Evolutionary conservation across 176 grass and related monocot species (phyloP).

Genomic region (Areca catechu): DNA sequence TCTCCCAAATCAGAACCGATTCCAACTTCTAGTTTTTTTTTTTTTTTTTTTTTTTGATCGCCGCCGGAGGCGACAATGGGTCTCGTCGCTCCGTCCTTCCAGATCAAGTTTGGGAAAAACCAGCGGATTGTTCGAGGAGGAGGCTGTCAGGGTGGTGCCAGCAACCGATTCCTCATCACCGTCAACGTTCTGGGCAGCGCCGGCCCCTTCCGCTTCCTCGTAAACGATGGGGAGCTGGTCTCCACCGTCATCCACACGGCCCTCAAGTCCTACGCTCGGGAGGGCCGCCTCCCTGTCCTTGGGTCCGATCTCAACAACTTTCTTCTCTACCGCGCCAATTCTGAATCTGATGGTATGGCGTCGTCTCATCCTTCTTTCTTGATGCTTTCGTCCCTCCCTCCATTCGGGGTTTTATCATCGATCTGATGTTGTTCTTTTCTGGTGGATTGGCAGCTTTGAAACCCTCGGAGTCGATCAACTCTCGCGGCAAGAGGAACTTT

Average conservation of each 20-base stretch:
- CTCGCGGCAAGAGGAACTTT: conserved; percentile 51
- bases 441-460: conserved; percentile 30
- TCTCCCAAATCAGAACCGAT: neutral
- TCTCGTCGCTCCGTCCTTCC: conserved; percentile 6
- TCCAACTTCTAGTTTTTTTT: too few relatives aligned
- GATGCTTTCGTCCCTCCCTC: neutral
- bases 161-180: conserved; percentile 41
- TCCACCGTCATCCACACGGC: conserved; percentile 31
- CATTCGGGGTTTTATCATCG: neutral
- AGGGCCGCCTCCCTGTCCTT: conserved; percentile 59
- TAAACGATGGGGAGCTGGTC: conserved; percentile 51
- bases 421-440: neutral
- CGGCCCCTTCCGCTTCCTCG: conserved; percentile 55
- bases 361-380: neutral
- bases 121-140: neutral
- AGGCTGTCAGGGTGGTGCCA: conserved; percentile 17
- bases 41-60: too few relatives aligned
- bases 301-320: conserved; percentile 36
- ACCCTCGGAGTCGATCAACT: conserved; percentile 33
- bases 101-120: conserved; percentile 34
- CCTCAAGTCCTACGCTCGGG: conserved; percentile 48
- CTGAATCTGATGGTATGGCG: conserved; percentile 48
- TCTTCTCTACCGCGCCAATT: conserved; percentile 48
- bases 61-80: neutral
- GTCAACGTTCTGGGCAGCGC: conserved; percentile 73